A percentile compares a stretch with the other conserved stretches of the same genome.
phyloP scores from a whole-genome alignment of 2,329 filamentous ascomycete genomes.

The Achaetomium macrosporum region DNA sequence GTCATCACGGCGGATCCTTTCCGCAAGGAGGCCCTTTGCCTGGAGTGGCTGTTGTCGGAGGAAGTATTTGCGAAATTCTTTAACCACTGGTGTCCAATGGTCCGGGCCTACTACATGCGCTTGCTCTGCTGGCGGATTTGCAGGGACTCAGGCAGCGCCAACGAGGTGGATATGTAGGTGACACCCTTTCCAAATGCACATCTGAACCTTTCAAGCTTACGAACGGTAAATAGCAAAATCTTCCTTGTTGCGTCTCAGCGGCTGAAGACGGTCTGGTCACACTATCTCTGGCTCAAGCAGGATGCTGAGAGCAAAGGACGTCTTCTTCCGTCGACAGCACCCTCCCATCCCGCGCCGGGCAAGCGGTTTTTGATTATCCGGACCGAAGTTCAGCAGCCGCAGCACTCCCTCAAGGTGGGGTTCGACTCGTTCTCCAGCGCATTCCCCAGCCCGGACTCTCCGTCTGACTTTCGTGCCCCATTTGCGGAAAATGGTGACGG shows the following conservation, averaged over 20 bases:
- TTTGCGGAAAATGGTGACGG: slow-evolving; percentile 3
- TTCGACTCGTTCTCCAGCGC: slow-evolving; percentile 41
- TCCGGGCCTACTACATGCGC: slow-evolving; percentile 86
- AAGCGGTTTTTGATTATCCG: slow-evolving; percentile 85
- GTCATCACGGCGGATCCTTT: slow-evolving; percentile 58
- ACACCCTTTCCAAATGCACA: not conserved
- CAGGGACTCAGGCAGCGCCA: slow-evolving; percentile 62
- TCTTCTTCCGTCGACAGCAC: slow-evolving; percentile 64
- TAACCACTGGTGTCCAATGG: slow-evolving; percentile 94
- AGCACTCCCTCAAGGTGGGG: slow-evolving; percentile 43
- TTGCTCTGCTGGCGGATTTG: slow-evolving; percentile 85
- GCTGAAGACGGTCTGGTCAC: slow-evolving; percentile 68
- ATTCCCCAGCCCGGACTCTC: slow-evolving; percentile 17
- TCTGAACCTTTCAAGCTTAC: slow-evolving; percentile 23
- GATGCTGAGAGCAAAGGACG: slow-evolving; percentile 52
- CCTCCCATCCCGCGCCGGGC: slow-evolving; percentile 78
- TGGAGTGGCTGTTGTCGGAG: slow-evolving; percentile 69
- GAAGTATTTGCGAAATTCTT: slow-evolving; percentile 75
- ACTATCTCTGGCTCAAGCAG: slow-evolving; percentile 70
- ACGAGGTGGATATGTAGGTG: slow-evolving; percentile 62
- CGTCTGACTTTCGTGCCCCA: slow-evolving; percentile 13
- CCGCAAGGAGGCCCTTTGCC: slow-evolving; percentile 64
- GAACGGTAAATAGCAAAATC: slow-evolving; percentile 49
- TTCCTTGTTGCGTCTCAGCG: slow-evolving; percentile 62
- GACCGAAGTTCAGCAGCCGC: slow-evolving; percentile 55